Evolutionary conservation across 495 filamentous ascomycete genomes (phyloP).

Genomic region (Tuber calosporum): DNA sequence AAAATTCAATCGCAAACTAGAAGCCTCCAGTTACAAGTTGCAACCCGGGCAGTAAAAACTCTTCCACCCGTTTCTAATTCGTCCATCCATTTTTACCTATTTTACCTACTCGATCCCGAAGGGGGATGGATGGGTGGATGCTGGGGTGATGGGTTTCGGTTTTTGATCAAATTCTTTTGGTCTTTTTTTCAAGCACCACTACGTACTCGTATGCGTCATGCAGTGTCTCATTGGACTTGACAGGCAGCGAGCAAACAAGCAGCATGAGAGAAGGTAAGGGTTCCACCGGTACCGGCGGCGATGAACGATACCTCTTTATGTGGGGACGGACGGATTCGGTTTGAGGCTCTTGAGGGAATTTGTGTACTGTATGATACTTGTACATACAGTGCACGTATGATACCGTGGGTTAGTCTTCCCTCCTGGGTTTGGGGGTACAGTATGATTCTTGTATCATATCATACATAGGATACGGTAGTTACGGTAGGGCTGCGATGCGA

Average conservation of each 20-base stretch:
- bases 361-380: too few species aligned
- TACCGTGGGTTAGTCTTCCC: neutral
- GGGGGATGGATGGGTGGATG: too few species aligned
- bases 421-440: neutral
- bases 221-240: neutral
- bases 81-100: neutral
- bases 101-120: neutral
- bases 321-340: slow-evolving; percentile 2
- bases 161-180: neutral
- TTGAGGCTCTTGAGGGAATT: slow-evolving; percentile 4
- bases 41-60: too few species aligned
- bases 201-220: neutral
- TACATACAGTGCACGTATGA: too few species aligned
- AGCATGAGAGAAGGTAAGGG: neutral
- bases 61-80: neutral
- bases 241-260: too few species aligned
- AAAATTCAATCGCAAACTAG: neutral
- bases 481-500: slow-evolving; percentile 4
- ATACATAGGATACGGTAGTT: neutral
- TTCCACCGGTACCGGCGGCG: neutral
- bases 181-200: neutral
- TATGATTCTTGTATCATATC: too few species aligned
- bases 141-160: neutral
- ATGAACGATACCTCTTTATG: neutral
- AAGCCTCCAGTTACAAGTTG: neutral